These are phyloP conservation scores for Phytophthora pisi DNA, from an alignment of 352 stramenopile species.

Conservation along the genomic window DNA sequence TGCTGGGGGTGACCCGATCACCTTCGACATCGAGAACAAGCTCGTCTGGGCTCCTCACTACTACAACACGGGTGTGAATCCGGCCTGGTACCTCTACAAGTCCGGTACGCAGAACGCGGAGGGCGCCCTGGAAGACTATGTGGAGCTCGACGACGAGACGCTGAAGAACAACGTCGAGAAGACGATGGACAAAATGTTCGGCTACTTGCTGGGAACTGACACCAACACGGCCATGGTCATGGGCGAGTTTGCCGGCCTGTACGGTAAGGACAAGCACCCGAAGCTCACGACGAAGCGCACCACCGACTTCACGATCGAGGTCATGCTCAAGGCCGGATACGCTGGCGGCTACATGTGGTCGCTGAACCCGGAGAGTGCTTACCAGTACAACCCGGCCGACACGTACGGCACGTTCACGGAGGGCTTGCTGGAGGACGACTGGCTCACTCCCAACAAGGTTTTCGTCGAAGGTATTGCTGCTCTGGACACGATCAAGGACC, in stretches of 20 bases:
- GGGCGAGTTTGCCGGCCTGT: slow-evolving; percentile 73
- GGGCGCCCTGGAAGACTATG: slow-evolving; percentile 36
- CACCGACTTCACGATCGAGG: slow-evolving; percentile 71
- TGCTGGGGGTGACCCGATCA: slow-evolving; percentile 47
- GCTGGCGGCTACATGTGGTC: slow-evolving; percentile 84
- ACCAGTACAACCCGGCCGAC: slow-evolving; percentile 76
- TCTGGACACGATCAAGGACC: slow-evolving; percentile 59
- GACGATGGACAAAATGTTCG: slow-evolving; percentile 78
- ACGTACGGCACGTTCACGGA: slow-evolving; percentile 68
- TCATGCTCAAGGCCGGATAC: slow-evolving; percentile 58
- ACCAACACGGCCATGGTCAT: slow-evolving; percentile 63
- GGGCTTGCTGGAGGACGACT: slow-evolving; percentile 69
- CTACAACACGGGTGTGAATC: slow-evolving; percentile 75
- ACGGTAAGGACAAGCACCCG: slow-evolving; percentile 59
- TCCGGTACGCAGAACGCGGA: slow-evolving; percentile 39
- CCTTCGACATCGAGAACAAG: slow-evolving; percentile 55
- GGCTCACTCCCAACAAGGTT: slow-evolving; percentile 65
- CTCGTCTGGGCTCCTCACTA: slow-evolving; percentile 79
- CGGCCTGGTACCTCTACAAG: slow-evolving; percentile 69
- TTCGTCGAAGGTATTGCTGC: slow-evolving; percentile 64
- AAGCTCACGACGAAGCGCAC: slow-evolving; percentile 63
- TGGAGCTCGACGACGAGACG: slow-evolving; percentile 61
- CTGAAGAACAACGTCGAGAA: slow-evolving; percentile 61
- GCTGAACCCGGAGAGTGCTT: slow-evolving; percentile 76
- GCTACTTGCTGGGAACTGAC: slow-evolving; percentile 49